Conservation (phyloP, 208 protist genomes). For the Trypanosoma avium region DNA sequence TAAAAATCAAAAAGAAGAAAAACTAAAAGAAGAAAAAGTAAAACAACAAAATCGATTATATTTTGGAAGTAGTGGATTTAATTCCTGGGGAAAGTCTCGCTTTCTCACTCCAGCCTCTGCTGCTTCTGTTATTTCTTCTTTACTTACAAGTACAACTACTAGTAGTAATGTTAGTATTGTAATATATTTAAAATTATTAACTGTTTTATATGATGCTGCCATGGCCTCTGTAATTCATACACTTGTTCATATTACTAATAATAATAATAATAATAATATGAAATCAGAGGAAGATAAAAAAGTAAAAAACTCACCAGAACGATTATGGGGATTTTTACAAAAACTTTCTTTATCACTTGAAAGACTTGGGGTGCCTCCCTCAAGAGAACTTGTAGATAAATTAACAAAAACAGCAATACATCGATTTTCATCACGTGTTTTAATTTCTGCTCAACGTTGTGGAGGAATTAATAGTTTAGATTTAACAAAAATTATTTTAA, state of each 20-base stretch:
- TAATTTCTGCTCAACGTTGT: not conserved
- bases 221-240: not conserved
- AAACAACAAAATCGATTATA: not conserved
- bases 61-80: not conserved
- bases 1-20: too few species aligned
- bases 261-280: not conserved
- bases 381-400: not conserved
- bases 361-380: slow-evolving; percentile 14
- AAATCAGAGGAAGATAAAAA: not conserved
- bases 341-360: slow-evolving; percentile 9
- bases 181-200: not conserved
- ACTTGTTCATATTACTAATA: slow-evolving; percentile 4
- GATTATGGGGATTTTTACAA: slow-evolving; percentile 12
- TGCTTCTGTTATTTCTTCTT: slow-evolving; percentile 5
- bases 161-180: not conserved
- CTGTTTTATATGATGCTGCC: slow-evolving; percentile 2
- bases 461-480: not conserved
- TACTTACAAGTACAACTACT: not conserved
- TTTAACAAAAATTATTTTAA: too few species aligned
- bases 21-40: not conserved
- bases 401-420: not conserved
- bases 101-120: slow-evolving; percentile 5
- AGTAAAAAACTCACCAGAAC: not conserved
- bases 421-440: not conserved
- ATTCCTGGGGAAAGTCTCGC: not conserved